A percentile compares a stretch with the other conserved stretches of the same genome.
phyloP scores from a whole-genome alignment of 495 filamentous ascomycete species.

The Glutinoglossum americanum region DNA sequence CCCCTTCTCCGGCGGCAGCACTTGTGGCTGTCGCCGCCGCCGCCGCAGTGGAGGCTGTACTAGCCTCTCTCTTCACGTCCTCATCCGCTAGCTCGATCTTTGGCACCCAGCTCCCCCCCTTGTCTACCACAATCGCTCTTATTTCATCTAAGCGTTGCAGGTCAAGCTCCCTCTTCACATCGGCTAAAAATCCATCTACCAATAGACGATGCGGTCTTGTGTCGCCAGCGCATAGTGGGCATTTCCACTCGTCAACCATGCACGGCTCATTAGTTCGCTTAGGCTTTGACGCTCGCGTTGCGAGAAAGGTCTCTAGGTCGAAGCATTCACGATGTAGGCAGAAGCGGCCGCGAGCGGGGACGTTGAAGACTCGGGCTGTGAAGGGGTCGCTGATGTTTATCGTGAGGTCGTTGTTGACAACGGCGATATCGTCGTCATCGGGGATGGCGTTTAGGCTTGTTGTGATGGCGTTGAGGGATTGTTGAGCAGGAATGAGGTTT shows the following conservation, averaged over 20 bases:
- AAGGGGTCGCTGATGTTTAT: conserved; percentile 64
- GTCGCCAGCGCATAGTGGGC: conserved; percentile 57
- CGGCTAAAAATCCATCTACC: conserved; percentile 46
- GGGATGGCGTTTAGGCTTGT: conserved; percentile 19
- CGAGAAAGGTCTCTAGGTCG: conserved; percentile 62
- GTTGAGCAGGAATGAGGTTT: conserved; percentile 16
- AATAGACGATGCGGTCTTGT: conserved; percentile 46
- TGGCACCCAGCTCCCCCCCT: conserved; percentile 18
- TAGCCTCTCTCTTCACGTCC: neutral
- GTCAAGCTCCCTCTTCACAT: conserved; percentile 23
- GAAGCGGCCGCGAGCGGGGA: conserved; percentile 39
- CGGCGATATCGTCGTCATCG: conserved; percentile 45
- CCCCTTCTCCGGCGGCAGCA: neutral
- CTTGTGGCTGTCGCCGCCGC: neutral
- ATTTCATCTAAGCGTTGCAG: conserved; percentile 11
- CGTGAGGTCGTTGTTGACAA: conserved; percentile 38
- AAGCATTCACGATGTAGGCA: conserved; percentile 69
- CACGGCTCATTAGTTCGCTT: conserved; percentile 21
- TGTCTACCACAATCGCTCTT: conserved; percentile 17
- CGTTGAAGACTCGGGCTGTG: conserved; percentile 39
- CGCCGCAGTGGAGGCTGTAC: neutral
- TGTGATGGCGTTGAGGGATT: conserved; percentile 27
- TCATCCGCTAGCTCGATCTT: conserved; percentile 10
- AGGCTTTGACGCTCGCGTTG: conserved; percentile 29
- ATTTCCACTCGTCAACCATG: conserved; percentile 56